Base-by-base conservation (phyloP, 805 yeast genomes). In the Candida andamanensis region DNA sequence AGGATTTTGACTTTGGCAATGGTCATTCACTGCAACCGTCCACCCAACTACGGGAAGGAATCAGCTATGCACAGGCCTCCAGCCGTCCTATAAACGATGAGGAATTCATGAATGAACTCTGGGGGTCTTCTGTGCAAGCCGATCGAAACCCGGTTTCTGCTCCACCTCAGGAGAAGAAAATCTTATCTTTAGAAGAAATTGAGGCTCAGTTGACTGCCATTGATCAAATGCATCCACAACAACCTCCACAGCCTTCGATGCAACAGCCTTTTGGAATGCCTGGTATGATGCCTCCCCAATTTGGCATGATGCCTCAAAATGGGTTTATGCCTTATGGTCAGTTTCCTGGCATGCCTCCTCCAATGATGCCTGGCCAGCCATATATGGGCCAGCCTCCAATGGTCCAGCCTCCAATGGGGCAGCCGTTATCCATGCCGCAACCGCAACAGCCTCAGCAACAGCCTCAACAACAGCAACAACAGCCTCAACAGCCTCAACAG, bases 161-260 rank as follows among this genome's bases (percentile, higher is more conserved):
- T 24, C 42, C 28, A 14, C 30, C 21, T 10, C 45, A 45, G 8
- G 66, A 60, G 32, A 65, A 66, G 44, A 72, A 70, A 45, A 69
- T 80, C 15, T 58, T 83, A 45, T 81, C 95, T 8, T 65, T 85
- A 53, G 90, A 83, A 52, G 94, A 87, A 46, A 74, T 87, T 42
- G 95, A 87, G 59, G 85, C 95, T 6, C 85, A 78, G 47, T 64
- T 80, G 51, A 63, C 78, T 37, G 67, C 72, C 4, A 64, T 69
- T 35, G 70, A 61, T 35, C 47, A 47, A 26, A 30, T 46, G 30
- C 60, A 52, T 11, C 17, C 15, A 24, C 50, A 42, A 15, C 50
- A 42, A 24, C 44, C 41, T 14, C 54, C 35, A 12, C 43, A 47
- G 13, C 42, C 42, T 22, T 51, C 25, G 35, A 42, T 45, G 33